Percentiles rank a stretch among this genome's conserved stretches.
These are phyloP conservation scores for Geopyxis carbonaria DNA, from an alignment of 495 filamentous ascomycete species.

Conservation along the genomic window DNA sequence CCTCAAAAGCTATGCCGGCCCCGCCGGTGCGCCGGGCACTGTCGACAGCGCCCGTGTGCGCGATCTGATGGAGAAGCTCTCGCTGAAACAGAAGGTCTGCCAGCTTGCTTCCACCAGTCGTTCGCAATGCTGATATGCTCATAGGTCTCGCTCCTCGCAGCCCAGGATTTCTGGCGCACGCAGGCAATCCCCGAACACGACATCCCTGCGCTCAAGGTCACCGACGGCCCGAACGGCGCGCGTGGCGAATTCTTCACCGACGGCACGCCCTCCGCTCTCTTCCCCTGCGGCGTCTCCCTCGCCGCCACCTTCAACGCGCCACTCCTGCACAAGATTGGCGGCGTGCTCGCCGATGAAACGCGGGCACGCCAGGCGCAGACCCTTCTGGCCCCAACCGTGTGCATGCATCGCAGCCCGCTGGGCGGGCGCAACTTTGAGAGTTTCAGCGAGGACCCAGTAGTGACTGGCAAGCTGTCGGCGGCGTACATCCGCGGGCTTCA, in stretches of 20 bases:
- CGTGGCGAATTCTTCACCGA: slow-evolving; percentile 55
- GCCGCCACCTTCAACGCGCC: slow-evolving; percentile 54
- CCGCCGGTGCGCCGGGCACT: too few relatives aligned
- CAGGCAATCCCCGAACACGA: slow-evolving; percentile 47
- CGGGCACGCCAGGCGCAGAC: slow-evolving; percentile 53
- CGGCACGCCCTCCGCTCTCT: slow-evolving; percentile 44
- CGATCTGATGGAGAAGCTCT: slow-evolving; percentile 27
- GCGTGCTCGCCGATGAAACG: slow-evolving; percentile 48
- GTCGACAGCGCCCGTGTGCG: slow-evolving; percentile 32
- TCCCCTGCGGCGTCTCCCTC: slow-evolving; percentile 51
- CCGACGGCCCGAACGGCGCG: slow-evolving; percentile 61
- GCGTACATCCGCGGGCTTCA: slow-evolving; percentile 60
- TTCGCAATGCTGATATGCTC: slow-evolving; percentile 18
- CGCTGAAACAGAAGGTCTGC: slow-evolving; percentile 38
- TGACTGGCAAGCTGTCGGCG: slow-evolving; percentile 60
- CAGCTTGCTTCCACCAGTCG: background rate
- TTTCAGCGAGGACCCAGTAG: slow-evolving; percentile 66
- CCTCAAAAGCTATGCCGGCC: too few relatives aligned
- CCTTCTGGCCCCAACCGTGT: slow-evolving; percentile 61
- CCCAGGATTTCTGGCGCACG: slow-evolving; percentile 66
- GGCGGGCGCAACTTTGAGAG: slow-evolving; percentile 77
- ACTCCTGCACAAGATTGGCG: slow-evolving; percentile 43
- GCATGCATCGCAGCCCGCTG: slow-evolving; percentile 64
- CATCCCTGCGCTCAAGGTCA: slow-evolving; percentile 51
- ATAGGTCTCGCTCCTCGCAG: slow-evolving; percentile 43